These are phyloP conservation scores for Primulina eburnea DNA, from an alignment of 257 asterid genomes.

Conservation along the genomic window DNA sequence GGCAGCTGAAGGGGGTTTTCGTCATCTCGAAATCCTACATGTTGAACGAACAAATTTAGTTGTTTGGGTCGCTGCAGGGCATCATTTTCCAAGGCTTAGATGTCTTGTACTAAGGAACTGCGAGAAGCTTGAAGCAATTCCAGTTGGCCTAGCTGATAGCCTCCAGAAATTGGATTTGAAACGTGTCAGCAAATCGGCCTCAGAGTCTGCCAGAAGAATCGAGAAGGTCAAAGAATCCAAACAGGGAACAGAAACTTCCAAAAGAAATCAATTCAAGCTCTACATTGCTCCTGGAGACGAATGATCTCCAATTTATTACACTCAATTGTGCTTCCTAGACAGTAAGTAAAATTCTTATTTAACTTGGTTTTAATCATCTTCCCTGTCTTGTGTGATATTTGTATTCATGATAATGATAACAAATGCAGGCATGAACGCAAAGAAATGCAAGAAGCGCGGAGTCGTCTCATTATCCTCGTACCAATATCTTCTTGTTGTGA, in stretches of 20 bases:
- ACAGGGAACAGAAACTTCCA: neutral
- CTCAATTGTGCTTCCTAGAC: neutral
- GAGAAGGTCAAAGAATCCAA: neutral
- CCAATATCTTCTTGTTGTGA: too few relatives aligned
- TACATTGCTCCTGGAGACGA: slow-evolving; percentile 29
- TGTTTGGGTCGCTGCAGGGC: slow-evolving; percentile 34
- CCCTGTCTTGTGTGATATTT: too few relatives aligned
- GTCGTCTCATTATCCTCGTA: too few relatives aligned
- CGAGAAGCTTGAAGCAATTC: slow-evolving; percentile 30
- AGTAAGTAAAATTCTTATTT: neutral
- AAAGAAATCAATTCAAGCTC: slow-evolving; percentile 25
- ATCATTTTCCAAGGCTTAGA: slow-evolving; percentile 33
- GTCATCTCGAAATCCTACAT: slow-evolving; percentile 30
- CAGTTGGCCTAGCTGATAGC: slow-evolving; percentile 30
- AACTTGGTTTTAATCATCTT: too few relatives aligned
- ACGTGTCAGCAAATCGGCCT: slow-evolving; percentile 18
- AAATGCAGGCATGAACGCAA: too few relatives aligned
- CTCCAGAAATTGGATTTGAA: slow-evolving; percentile 28
- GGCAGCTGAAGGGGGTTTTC: slow-evolving; percentile 20
- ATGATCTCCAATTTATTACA: neutral
- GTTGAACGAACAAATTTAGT: slow-evolving; percentile 33
- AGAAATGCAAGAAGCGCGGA: too few relatives aligned
- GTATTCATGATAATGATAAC: too few relatives aligned
- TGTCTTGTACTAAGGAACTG: slow-evolving; percentile 32
- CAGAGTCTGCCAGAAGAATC: slow-evolving; percentile 28